A percentile compares a stretch with the other conserved stretches of the same genome.
Conservation (phyloP, 139 green algal genomes). For the Deuterostichococcus epilithicus region DNA sequence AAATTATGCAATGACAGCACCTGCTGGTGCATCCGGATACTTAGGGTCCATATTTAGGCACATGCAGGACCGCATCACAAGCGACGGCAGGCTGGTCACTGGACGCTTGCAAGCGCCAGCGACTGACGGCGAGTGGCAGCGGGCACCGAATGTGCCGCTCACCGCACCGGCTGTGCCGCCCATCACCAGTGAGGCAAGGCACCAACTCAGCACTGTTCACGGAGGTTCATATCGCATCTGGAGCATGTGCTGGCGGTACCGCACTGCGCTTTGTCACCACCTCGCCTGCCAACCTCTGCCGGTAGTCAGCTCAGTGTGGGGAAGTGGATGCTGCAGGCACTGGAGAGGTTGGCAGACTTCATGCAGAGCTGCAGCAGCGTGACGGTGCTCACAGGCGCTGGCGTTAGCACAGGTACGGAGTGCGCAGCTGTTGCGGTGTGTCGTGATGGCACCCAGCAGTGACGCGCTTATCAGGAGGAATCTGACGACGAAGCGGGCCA, state of each 20-base stretch:
- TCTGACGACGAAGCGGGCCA: slow-evolving; percentile 3
- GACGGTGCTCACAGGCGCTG: slow-evolving; percentile 48
- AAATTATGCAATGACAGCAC: not conserved
- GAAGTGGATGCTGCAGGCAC: slow-evolving; percentile 15
- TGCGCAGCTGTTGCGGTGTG: too few relatives aligned
- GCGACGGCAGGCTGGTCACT: slow-evolving; percentile 5
- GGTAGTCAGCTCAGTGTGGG: too few relatives aligned
- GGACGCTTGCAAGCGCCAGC: not conserved
- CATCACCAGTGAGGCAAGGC: slow-evolving; percentile 2
- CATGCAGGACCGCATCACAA: slow-evolving; percentile 17
- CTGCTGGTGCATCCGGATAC: too few relatives aligned
- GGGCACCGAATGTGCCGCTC: slow-evolving; percentile 6
- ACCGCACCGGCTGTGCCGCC: slow-evolving; percentile 13
- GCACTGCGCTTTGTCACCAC: too few relatives aligned
- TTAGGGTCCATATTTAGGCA: too few relatives aligned
- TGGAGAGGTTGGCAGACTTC: slow-evolving; percentile 49
- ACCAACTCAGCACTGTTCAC: too few relatives aligned
- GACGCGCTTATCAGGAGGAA: slow-evolving; percentile 10
- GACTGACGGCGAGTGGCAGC: not conserved
- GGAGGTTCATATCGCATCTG: too few relatives aligned
- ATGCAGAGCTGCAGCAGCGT: slow-evolving; percentile 16
- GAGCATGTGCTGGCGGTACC: too few relatives aligned
- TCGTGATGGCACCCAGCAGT: too few relatives aligned
- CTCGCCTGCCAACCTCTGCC: too few relatives aligned
- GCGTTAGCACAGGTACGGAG: slow-evolving; percentile 32